A percentile compares a stretch with the other conserved stretches of the same genome.
Evolutionary conservation across 1,139 yeast species (phyloP).

Genomic region (Candida tetrigidarum): DNA sequence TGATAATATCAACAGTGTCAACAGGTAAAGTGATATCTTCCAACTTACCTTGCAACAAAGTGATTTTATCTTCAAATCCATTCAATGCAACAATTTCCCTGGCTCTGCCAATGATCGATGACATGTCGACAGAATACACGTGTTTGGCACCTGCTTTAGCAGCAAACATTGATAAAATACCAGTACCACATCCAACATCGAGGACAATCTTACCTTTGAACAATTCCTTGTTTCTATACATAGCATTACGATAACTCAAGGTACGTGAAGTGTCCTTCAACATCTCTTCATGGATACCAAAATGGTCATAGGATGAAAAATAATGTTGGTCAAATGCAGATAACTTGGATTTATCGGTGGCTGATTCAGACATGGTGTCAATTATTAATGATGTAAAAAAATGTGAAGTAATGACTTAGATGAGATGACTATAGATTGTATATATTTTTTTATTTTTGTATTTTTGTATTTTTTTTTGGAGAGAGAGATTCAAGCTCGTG

Average conservation of each 20-base stretch:
- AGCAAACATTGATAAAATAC: conserved; percentile 98
- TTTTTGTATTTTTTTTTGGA: background rate
- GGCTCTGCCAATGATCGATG: conserved; percentile 95
- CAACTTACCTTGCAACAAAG: conserved; percentile 88
- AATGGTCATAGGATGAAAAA: conserved; percentile 94
- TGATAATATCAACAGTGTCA: conserved; percentile 85
- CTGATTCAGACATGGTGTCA: conserved; percentile 29
- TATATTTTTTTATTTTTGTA: background rate
- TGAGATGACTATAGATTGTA: background rate
- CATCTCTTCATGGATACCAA: conserved; percentile 99
- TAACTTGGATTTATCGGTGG: conserved; percentile 57
- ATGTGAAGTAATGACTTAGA: too few relatives aligned
- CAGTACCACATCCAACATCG: conserved; percentile 99
- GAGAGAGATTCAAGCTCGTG: background rate
- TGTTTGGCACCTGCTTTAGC: conserved; percentile 97
- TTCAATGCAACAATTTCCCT: conserved; percentile 80
- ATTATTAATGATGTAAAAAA: too few relatives aligned
- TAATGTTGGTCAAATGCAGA: conserved; percentile 86
- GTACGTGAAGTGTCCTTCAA: conserved; percentile 95
- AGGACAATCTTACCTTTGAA: conserved; percentile 95
- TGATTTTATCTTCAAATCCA: conserved; percentile 86
- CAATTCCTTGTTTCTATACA: conserved; percentile 84
- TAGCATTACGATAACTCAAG: conserved; percentile 88
- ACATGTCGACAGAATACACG: conserved; percentile 97
- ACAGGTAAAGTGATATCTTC: conserved; percentile 91